Conservation (phyloP, 371 early-diverging fungal species). For the Rhizopus delemar region DNA sequence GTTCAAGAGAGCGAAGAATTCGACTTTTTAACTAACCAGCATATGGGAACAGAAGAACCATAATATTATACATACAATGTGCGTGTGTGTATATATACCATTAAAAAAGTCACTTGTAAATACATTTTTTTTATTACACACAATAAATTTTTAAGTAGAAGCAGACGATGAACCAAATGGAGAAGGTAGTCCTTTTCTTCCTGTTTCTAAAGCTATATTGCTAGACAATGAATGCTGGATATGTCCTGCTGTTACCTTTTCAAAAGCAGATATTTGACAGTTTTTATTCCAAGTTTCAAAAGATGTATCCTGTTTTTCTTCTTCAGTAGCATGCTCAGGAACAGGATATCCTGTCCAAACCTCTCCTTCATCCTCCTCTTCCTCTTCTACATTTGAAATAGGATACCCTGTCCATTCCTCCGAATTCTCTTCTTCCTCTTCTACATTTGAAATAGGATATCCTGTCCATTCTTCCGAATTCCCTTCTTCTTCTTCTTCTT, state of each 20-base stretch:
- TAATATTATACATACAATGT: background rate
- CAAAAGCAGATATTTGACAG: constrained; percentile 16
- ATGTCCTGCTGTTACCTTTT: constrained; percentile 20
- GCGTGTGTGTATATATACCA: background rate
- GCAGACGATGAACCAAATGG: constrained; percentile 12
- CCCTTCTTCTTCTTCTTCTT: constrained; percentile 14
- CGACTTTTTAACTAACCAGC: constrained; percentile 57
- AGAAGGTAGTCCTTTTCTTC: constrained; percentile 17
- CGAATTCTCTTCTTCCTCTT: constrained; percentile 8
- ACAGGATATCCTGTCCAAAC: constrained; percentile 42
- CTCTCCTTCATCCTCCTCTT: constrained; percentile 31
- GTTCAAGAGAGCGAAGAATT: constrained; percentile 43
- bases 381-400: constrained; percentile 9
- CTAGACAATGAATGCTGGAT: constrained; percentile 21
- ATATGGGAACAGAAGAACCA: constrained; percentile 40
- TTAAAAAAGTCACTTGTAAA: background rate
- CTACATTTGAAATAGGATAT: background rate
- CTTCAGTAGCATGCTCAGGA: constrained; percentile 6
- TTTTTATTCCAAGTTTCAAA: constrained; percentile 4
- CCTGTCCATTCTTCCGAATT: constrained; percentile 19
- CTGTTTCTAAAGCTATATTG: background rate
- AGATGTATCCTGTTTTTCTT: constrained; percentile 21
- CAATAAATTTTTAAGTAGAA: constrained; percentile 17
- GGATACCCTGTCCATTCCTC: constrained; percentile 31
- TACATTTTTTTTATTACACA: background rate